Conservation (phyloP, 1,139 yeast species). For the Candida gigantensis region DNA sequence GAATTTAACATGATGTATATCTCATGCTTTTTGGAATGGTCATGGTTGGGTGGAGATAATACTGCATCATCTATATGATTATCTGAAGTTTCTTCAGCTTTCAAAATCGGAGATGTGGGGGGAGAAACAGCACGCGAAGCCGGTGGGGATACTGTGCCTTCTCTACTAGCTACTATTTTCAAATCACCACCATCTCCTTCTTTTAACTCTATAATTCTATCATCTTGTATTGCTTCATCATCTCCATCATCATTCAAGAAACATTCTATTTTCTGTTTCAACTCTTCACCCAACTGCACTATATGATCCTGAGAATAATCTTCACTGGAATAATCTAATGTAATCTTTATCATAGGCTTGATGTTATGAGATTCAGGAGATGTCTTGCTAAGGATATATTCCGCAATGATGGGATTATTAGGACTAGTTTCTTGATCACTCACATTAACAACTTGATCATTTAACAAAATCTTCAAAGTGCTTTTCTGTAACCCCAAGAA, state of each 20-base stretch:
- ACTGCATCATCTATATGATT: slow-evolving; percentile 10
- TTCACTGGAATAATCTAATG: slow-evolving; percentile 34
- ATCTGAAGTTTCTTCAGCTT: slow-evolving; percentile 1
- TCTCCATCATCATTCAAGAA: slow-evolving; percentile 23
- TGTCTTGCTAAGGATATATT: slow-evolving; percentile 40
- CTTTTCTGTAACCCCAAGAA: slow-evolving; percentile 54
- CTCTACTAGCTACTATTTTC: slow-evolving; percentile 15
- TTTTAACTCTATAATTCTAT: slow-evolving; percentile 19
- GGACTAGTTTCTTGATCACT: slow-evolving; percentile 35
- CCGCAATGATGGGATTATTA: slow-evolving; percentile 44
- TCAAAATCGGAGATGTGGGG: slow-evolving; percentile 4
- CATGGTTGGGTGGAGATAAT: slow-evolving; percentile 8
- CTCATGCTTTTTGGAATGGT: slow-evolving; percentile 21
- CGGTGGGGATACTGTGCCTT: slow-evolving; percentile 16
- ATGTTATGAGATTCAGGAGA: slow-evolving; percentile 23
- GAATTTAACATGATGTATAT: slow-evolving; percentile 42
- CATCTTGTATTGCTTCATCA: slow-evolving; percentile 10
- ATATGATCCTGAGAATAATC: slow-evolving; percentile 40
- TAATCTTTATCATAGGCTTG: slow-evolving; percentile 40
- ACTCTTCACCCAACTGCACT: slow-evolving; percentile 31
- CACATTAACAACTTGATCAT: slow-evolving; percentile 31
- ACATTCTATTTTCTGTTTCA: slow-evolving; percentile 34
- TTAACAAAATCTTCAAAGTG: slow-evolving; percentile 43
- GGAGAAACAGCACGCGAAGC: slow-evolving; percentile 11
- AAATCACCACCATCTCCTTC: slow-evolving; percentile 18